Percentiles rank a stretch among this genome's conserved stretches.
These are phyloP conservation scores for Fraxinus ornus DNA, from an alignment of 305 asterid genomes.

Conservation along the genomic window DNA sequence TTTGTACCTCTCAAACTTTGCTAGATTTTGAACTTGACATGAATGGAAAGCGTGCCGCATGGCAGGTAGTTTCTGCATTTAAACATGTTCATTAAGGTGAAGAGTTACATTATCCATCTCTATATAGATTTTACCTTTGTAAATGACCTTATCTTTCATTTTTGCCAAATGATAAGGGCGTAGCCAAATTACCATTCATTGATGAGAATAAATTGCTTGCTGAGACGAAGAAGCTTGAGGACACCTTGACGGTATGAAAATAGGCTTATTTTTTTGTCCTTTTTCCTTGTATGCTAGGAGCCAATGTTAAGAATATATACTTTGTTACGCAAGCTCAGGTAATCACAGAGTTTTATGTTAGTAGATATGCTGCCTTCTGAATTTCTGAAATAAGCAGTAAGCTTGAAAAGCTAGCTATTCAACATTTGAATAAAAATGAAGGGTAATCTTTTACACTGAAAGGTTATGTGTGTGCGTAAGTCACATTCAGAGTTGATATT, in stretches of 20 bases:
- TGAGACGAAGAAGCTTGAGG: conserved; percentile 81
- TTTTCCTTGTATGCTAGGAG: conserved; percentile 1
- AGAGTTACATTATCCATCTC: background rate
- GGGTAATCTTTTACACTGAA: background rate
- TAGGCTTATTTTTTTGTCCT: conserved; percentile 4
- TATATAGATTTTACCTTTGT: conserved; percentile 14
- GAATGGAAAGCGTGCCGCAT: conserved; percentile 95
- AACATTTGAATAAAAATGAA: background rate
- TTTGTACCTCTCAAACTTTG: conserved; percentile 23
- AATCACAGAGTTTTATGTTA: background rate
- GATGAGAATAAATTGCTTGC: conserved; percentile 87
- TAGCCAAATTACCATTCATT: conserved; percentile 92
- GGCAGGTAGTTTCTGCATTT: conserved; percentile 69
- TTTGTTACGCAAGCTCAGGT: background rate
- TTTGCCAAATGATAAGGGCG: conserved; percentile 48
- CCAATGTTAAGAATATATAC: background rate
- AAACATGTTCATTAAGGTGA: conserved; percentile 19
- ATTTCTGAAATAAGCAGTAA: background rate
- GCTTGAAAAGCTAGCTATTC: background rate
- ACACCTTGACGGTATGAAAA: conserved; percentile 75
- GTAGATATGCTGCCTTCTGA: background rate
- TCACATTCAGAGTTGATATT: background rate
- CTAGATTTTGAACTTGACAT: conserved; percentile 92
- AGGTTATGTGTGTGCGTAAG: background rate
- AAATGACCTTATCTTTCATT: conserved; percentile 17